Conservation (phyloP, 2,329 filamentous ascomycete species). For the Neonectria faginata region DNA sequence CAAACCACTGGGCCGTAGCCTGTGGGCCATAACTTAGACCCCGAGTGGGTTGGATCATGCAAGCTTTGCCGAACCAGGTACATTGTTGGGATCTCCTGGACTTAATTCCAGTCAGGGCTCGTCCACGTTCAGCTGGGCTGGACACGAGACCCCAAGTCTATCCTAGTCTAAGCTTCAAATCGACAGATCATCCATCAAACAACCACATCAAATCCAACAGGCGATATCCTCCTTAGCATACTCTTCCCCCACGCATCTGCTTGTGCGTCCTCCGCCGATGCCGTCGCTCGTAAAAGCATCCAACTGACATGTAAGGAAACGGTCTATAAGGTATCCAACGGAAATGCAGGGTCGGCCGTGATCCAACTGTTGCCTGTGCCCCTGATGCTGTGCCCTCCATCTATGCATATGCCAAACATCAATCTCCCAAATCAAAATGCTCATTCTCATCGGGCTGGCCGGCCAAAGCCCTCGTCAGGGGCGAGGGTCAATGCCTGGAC, state of each 20-base stretch:
- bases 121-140: constrained; percentile 10
- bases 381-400: constrained; percentile 37
- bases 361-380: constrained; percentile 30
- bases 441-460: constrained; percentile 29
- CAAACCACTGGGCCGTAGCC: constrained; percentile 16
- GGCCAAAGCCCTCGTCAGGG: constrained; percentile 7
- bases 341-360: constrained; percentile 36
- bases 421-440: constrained; percentile 40
- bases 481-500: constrained; percentile 7
- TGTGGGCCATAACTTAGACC: background rate
- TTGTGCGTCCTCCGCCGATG: constrained; percentile 28
- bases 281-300: constrained; percentile 33
- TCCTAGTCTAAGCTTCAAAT: constrained; percentile 20
- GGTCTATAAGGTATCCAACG: constrained; percentile 49
- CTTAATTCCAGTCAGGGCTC: constrained; percentile 19
- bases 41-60: constrained; percentile 24
- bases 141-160: constrained; percentile 25
- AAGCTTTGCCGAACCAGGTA: constrained; percentile 15
- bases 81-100: constrained; percentile 19
- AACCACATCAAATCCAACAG: constrained; percentile 7
- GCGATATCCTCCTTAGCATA: constrained; percentile 20
- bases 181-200: constrained; percentile 10
- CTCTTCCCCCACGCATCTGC: constrained; percentile 26
- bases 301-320: constrained; percentile 41
- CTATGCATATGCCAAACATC: constrained; percentile 43